These are phyloP conservation scores for Apostasia ramifera DNA, from an alignment of 106 monocot species.

Conservation along the genomic window DNA sequence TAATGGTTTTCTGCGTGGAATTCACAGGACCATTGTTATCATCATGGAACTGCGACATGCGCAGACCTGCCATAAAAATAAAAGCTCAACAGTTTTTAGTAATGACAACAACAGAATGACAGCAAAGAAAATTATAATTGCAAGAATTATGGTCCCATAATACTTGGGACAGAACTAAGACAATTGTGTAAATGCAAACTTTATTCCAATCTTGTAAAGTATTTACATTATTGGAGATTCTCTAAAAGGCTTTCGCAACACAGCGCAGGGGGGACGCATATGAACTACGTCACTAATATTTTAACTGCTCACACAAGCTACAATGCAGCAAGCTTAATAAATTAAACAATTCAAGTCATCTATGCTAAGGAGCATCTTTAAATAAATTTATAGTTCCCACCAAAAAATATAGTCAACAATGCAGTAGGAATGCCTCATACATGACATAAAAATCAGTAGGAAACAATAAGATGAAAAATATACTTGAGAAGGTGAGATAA, in stretches of 20 bases:
- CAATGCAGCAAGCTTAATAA: too few relatives aligned
- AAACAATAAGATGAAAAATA: too few relatives aligned
- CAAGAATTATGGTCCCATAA: neutral
- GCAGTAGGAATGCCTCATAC: too few relatives aligned
- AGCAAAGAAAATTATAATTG: neutral
- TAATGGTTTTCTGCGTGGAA: constrained; percentile 72
- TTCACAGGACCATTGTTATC: constrained; percentile 37
- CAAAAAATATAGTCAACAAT: too few relatives aligned
- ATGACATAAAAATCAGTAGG: too few relatives aligned
- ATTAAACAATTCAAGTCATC: too few relatives aligned
- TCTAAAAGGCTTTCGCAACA: neutral
- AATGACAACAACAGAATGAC: neutral
- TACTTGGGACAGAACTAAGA: neutral
- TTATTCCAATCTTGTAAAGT: neutral
- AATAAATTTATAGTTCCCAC: too few relatives aligned
- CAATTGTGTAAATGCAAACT: neutral
- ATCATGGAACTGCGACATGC: constrained; percentile 83
- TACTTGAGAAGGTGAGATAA: too few relatives aligned
- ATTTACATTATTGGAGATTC: too few relatives aligned
- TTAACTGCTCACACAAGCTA: too few relatives aligned
- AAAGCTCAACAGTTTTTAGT: constrained; percentile 1
- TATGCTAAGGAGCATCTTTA: too few relatives aligned
- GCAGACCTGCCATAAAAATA: constrained; percentile 46
- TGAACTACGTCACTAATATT: neutral
- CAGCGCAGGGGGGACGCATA: neutral